Evolutionary conservation across 2,329 filamentous ascomycete species (phyloP).

Genomic region (Alternaria viburni): DNA sequence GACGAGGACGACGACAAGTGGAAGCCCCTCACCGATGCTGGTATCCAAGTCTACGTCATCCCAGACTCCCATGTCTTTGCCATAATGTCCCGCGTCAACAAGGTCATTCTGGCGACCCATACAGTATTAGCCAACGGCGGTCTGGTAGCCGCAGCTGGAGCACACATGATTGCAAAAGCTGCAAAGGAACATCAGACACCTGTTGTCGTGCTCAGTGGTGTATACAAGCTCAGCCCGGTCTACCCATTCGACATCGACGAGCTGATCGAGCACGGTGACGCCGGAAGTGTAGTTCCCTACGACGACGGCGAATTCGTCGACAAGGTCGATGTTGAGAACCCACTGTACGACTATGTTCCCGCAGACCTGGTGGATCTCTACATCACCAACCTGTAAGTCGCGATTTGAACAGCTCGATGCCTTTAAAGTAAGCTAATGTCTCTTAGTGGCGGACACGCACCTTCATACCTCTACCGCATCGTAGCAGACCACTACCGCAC

Average conservation of each 20-base stretch:
- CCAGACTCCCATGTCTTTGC: conserved; percentile 87
- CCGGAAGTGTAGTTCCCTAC: conserved; percentile 76
- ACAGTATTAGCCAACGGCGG: conserved; percentile 88
- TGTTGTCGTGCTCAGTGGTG: conserved; percentile 86
- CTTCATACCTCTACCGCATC: conserved; percentile 74
- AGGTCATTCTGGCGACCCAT: conserved; percentile 88
- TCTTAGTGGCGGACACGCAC: conserved; percentile 68
- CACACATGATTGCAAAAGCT: conserved; percentile 80
- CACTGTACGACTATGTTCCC: conserved; percentile 81
- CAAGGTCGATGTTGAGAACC: conserved; percentile 77
- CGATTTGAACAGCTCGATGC: conserved; percentile 12
- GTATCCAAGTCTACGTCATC: conserved; percentile 82
- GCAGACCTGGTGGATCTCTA: conserved; percentile 79
- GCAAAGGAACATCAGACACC: conserved; percentile 82
- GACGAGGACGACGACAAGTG: conserved; percentile 63
- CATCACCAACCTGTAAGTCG: conserved; percentile 79
- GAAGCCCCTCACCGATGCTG: conserved; percentile 79
- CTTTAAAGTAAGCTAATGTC: conserved; percentile 14
- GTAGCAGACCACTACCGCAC: conserved; percentile 77
- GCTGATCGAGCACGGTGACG: conserved; percentile 85
- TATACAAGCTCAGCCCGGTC: conserved; percentile 92
- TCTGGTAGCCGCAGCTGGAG: conserved; percentile 83
- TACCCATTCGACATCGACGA: conserved; percentile 83
- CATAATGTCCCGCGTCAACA: conserved; percentile 94
- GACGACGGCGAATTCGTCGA: conserved; percentile 81